These are phyloP conservation scores for Stagonosporopsis rhizophila DNA, from an alignment of 2,329 filamentous ascomycete genomes.

Conservation along the genomic window DNA sequence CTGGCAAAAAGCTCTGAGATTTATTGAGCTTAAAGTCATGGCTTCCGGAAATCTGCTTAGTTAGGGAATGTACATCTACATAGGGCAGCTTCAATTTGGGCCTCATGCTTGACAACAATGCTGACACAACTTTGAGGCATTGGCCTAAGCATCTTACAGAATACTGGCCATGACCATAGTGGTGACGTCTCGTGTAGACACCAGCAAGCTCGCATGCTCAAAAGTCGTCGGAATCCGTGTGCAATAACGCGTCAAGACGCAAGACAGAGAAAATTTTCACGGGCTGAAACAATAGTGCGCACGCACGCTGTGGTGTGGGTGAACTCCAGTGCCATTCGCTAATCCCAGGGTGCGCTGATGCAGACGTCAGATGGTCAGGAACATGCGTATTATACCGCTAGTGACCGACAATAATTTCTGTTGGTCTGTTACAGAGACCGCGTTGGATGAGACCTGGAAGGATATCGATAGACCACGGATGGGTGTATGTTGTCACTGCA, in stretches of 20 bases:
- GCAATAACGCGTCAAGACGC: neutral
- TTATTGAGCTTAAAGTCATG: too few species aligned
- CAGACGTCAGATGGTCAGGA: neutral
- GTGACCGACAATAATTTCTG: neutral
- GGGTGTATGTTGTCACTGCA: neutral
- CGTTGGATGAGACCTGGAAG: neutral
- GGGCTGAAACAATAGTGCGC: constrained; percentile 3
- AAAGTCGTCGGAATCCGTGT: neutral
- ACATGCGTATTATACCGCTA: neutral
- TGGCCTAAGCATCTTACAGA: too few species aligned
- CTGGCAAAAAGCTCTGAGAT: neutral
- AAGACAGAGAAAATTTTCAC: neutral
- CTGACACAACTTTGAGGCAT: too few species aligned
- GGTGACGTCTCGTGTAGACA: neutral
- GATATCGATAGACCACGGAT: neutral
- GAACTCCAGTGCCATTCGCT: neutral
- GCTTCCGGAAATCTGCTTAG: too few species aligned
- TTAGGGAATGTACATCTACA: too few species aligned
- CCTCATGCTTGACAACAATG: too few species aligned
- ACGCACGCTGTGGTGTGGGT: neutral
- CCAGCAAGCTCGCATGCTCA: neutral
- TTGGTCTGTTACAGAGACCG: neutral
- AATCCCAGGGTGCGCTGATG: neutral
- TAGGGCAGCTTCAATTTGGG: too few species aligned
- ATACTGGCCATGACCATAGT: too few species aligned